Conservation (phyloP, 768 basidiomycete species). For the Lentinus brumalis region DNA sequence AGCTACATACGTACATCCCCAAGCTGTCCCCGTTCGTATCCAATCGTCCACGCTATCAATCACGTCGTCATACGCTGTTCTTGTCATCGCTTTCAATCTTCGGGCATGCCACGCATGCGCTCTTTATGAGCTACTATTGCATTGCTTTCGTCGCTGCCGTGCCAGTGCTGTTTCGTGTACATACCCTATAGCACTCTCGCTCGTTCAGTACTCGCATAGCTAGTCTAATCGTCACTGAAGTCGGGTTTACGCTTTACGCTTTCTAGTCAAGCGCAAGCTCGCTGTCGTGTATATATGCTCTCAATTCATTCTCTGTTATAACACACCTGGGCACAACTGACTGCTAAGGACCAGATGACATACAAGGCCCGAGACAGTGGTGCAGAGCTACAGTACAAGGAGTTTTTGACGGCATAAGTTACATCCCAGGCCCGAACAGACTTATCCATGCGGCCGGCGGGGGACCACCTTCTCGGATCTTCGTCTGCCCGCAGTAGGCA, state of each 20-base stretch:
- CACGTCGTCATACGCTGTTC: conserved; percentile 15
- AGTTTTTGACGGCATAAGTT: neutral
- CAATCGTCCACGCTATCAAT: conserved; percentile 13
- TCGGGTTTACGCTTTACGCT: conserved; percentile 3
- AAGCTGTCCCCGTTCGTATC: conserved; percentile 13
- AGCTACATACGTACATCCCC: conserved; percentile 11
- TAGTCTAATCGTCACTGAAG: conserved; percentile 19
- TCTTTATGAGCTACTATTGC: neutral
- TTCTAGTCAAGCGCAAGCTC: conserved; percentile 17
- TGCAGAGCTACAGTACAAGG: neutral
- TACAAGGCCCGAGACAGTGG: too few species aligned
- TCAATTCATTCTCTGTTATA: conserved; percentile 6
- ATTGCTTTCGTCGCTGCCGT: conserved; percentile 13
- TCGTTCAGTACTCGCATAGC: conserved; percentile 17
- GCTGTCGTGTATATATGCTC: conserved; percentile 14
- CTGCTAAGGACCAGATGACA: too few species aligned
- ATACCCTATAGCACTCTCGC: neutral
- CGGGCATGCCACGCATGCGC: conserved; percentile 15
- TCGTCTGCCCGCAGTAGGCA: conserved; percentile 81
- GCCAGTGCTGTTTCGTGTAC: conserved; percentile 6
- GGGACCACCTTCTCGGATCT: conserved; percentile 62
- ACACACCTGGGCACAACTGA: too few species aligned
- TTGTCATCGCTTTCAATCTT: conserved; percentile 7
- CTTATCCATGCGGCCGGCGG: conserved; percentile 70
- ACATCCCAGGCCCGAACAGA: conserved; percentile 56